A percentile compares a stretch with the other conserved stretches of the same genome.
Conservation (phyloP, 306 rosid species). For the Lathyrus sativus region DNA sequence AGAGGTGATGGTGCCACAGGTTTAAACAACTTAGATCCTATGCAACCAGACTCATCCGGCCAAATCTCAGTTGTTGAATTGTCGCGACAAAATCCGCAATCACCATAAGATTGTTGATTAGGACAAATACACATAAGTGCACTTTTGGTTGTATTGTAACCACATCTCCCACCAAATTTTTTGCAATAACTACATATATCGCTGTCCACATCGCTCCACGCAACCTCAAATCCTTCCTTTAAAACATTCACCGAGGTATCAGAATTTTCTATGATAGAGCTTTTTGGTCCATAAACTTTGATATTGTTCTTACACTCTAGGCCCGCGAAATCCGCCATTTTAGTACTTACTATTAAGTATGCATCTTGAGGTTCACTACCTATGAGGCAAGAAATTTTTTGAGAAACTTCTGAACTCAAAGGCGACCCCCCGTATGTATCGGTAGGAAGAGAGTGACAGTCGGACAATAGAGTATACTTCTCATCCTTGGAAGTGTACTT, state of each 20-base stretch:
- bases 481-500: constrained; percentile 27
- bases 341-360: not conserved
- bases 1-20: no score
- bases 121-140: constrained; percentile 36
- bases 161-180: constrained; percentile 42
- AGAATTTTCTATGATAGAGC: not conserved
- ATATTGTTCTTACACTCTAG: constrained; percentile 32
- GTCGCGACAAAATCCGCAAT: no score
- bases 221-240: constrained; percentile 44
- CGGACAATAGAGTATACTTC: constrained; percentile 37
- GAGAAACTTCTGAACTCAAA: not conserved
- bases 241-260: not conserved
- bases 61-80: no score
- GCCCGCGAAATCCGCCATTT: not conserved
- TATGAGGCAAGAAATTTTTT: not conserved
- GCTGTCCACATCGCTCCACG: constrained; percentile 34
- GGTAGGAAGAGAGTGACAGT: not conserved
- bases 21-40: no score
- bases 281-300: constrained; percentile 9
- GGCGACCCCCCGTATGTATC: not conserved
- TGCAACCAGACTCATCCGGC: no score
- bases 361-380: not conserved
- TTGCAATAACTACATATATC: constrained; percentile 24
- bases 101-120: not conserved
- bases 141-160: constrained; percentile 19